phyloP scores from a whole-genome alignment of 768 basidiomycete genomes.

The Heimioporus sp. region DNA sequence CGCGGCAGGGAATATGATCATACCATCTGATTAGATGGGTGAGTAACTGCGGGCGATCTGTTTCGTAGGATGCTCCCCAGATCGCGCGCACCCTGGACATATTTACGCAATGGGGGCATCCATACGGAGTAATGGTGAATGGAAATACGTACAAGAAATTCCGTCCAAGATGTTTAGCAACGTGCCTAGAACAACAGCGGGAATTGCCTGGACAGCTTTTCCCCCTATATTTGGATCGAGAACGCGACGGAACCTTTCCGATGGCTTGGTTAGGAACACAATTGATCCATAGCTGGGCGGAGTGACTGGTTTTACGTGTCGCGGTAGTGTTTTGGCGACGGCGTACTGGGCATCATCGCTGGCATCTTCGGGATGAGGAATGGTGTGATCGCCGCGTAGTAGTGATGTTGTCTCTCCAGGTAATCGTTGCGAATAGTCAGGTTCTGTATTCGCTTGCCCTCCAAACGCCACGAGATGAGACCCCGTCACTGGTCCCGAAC shows the following conservation, averaged over 20 bases:
- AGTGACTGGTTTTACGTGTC: slow-evolving; percentile 3
- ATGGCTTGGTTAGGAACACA: slow-evolving; percentile 3
- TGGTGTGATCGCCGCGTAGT: slow-evolving; percentile 12
- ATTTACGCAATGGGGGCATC: slow-evolving; percentile 5
- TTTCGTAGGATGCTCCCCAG: neutral
- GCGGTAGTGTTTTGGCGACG: slow-evolving; percentile 4
- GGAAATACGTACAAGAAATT: slow-evolving; percentile 68
- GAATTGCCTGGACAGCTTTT: slow-evolving; percentile 47
- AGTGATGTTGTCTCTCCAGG: slow-evolving; percentile 21
- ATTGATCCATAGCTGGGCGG: slow-evolving; percentile 12
- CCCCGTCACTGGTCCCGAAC: neutral
- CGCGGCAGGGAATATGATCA: slow-evolving; percentile 91
- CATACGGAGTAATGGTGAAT: neutral
- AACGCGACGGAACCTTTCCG: slow-evolving; percentile 3
- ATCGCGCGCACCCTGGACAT: neutral
- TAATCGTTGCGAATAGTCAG: neutral
- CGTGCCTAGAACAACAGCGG: slow-evolving; percentile 81
- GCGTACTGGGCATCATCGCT: neutral
- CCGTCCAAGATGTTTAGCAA: slow-evolving; percentile 92
- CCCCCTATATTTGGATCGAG: slow-evolving; percentile 18
- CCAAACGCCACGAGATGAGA: neutral
- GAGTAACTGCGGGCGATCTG: neutral
- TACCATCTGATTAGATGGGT: slow-evolving; percentile 60
- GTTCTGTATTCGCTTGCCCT: neutral
- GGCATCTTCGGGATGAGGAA: neutral